Evolutionary conservation across 2,329 filamentous ascomycete species (phyloP), one percentile per base, ranked within the genome.

Genomic region (Madurella fahalii): DNA sequence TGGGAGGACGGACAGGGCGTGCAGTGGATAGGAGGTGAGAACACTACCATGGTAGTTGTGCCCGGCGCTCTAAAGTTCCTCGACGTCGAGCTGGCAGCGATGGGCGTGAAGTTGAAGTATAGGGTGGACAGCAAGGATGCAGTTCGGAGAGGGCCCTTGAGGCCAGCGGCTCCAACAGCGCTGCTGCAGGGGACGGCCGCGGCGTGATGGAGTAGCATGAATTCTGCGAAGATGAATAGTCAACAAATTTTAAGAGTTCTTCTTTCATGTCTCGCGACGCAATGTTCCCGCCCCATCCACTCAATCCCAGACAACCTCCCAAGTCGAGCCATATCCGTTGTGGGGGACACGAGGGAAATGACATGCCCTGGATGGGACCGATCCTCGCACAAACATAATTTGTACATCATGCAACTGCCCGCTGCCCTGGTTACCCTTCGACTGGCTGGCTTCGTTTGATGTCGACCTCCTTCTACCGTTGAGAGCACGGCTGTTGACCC

Each of bases 81-180:
- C 62, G 94, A 99, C 73, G 92, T 96, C 17, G 94, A 99, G 73
- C 76, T 99, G 64, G 90, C 92, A 37, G 91, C 91, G 53, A 99
- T 99, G 94, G 94, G 94, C 50, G 86, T 99, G 51, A 87, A 91
- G 74, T 83, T 99, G 74, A 96, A 90, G 78, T 97, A 96, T 64
- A 74, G 75, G 53, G 71, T 84, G 41, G 77, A 79, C 62, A 74
- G 73, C 69, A 86, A 87, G 70, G 87, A 97, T 63, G 80, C 77
- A 63, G 76, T 79, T 52, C 74, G 79, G 47, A 81, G 78, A 68
- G 77, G 79, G 2, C 72, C 73, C 2, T 67, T 81, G 68, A 61
- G 44, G 50, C 51, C 57, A 40, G 52, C 59, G 44, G 52, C 53
- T 18, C 57, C 56, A 30, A 61, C 56, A 31, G 51, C 58, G 17